Evolutionary conservation across 805 yeast genomes (phyloP).

Genomic region (Hanseniaspora jakobsenii): DNA sequence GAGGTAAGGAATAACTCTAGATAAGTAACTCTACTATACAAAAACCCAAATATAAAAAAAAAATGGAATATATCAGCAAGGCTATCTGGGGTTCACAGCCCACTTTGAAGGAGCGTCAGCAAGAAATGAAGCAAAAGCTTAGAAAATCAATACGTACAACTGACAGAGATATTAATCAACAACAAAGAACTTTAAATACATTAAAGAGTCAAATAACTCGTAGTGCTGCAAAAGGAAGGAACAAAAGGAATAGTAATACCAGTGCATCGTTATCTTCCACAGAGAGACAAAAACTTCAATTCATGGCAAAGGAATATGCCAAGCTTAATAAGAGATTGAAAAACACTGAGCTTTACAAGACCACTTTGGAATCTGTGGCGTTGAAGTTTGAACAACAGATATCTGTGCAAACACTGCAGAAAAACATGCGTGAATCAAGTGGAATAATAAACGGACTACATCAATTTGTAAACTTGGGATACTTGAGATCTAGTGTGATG

Average conservation of each 20-base stretch:
- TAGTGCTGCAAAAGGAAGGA: not conserved
- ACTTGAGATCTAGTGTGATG: slow-evolving; percentile 67
- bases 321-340: slow-evolving; percentile 50
- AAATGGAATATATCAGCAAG: slow-evolving; percentile 73
- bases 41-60: not conserved
- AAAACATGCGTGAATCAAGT: slow-evolving; percentile 67
- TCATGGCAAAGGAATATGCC: slow-evolving; percentile 74
- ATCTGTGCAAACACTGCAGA: slow-evolving; percentile 69
- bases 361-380: slow-evolving; percentile 72
- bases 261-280: too few species aligned
- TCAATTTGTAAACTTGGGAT: slow-evolving; percentile 64
- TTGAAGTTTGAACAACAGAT: slow-evolving; percentile 89
- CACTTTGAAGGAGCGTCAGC: slow-evolving; percentile 76
- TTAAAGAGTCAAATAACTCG: slow-evolving; percentile 29
- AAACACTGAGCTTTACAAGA: slow-evolving; percentile 37
- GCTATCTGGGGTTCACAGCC: slow-evolving; percentile 77
- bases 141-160: slow-evolving; percentile 83
- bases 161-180: slow-evolving; percentile 55
- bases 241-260: not conserved
- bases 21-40: too few species aligned
- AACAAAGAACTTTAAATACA: slow-evolving; percentile 63
- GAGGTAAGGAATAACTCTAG: too few species aligned
- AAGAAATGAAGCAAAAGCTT: slow-evolving; percentile 64
- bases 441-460: slow-evolving; percentile 83
- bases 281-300: slow-evolving; percentile 59